A percentile compares a stretch with the other conserved stretches of the same genome.
phyloP scores from a whole-genome alignment of 768 basidiomycete species.

The Mycena galericulata region DNA sequence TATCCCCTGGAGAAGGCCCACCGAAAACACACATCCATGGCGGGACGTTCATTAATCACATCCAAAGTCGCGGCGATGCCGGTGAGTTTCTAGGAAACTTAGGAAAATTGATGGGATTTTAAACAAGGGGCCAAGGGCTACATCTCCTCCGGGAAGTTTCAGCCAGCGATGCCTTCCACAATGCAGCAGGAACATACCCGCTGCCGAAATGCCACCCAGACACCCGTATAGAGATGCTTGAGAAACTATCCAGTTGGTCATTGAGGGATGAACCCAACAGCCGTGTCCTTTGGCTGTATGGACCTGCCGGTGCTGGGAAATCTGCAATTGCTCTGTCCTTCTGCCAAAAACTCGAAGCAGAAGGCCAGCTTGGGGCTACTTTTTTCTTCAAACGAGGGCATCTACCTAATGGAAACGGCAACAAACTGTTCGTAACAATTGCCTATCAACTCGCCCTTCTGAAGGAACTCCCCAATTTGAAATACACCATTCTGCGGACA shows the following conservation, averaged over 20 bases:
- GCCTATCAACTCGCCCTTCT: constrained; percentile 36
- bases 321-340: constrained; percentile 46
- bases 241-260: not conserved
- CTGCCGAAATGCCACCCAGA: not conserved
- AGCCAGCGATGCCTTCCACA: not conserved
- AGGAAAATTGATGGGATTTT: not conserved
- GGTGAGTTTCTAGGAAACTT: not conserved
- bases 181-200: not conserved
- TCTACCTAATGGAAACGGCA: constrained; percentile 1
- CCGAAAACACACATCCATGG: no score
- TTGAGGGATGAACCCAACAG: not conserved
- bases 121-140: not conserved
- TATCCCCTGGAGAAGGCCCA: no score
- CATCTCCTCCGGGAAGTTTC: not conserved
- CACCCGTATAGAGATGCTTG: not conserved
- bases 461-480: not conserved
- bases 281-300: constrained; percentile 36
- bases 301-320: constrained; percentile 45
- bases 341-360: constrained; percentile 31
- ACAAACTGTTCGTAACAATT: constrained; percentile 36
- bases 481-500: not conserved
- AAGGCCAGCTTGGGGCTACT: constrained; percentile 28
- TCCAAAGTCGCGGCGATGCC: not conserved
- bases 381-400: constrained; percentile 43
- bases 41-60: no score